A percentile compares a stretch with the other conserved stretches of the same genome.
Conservation (phyloP, 1,139 yeast genomes). For the Geotrichum phurueaensis region DNA sequence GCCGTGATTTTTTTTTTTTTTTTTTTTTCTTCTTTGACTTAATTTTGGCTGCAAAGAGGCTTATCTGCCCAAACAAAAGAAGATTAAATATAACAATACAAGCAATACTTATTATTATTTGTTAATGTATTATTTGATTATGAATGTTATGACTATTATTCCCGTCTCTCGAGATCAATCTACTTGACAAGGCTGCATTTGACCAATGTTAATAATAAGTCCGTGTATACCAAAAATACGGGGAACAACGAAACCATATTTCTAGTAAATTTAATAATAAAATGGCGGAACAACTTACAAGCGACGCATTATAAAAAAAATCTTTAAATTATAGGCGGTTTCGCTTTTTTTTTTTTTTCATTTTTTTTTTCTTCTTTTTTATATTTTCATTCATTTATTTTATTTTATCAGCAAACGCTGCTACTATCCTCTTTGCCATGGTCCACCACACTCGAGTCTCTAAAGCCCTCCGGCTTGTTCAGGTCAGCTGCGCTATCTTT, state of each 20-base stretch:
- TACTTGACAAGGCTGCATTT: too few species aligned
- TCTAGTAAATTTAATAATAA: too few species aligned
- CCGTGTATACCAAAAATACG: too few species aligned
- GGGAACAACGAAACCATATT: too few species aligned
- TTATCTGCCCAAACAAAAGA: neutral
- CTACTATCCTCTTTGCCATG: constrained; percentile 2
- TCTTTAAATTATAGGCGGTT: neutral
- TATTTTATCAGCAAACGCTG: neutral
- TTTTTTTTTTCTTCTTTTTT: neutral
- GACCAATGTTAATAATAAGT: too few species aligned
- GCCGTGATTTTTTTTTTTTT: neutral
- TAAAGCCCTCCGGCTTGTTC: constrained; percentile 37
- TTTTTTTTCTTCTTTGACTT: too few species aligned
- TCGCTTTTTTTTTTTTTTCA: neutral
- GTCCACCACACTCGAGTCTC: constrained; percentile 14
- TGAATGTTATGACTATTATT: too few species aligned
- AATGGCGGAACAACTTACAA: neutral
- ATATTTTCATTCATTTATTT: neutral
- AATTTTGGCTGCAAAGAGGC: neutral
- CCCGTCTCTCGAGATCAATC: too few species aligned
- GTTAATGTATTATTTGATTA: too few species aligned
- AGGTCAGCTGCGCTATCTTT: constrained; percentile 61
- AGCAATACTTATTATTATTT: neutral
- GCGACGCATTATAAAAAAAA: neutral
- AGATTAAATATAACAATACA: neutral